These are phyloP conservation scores for Rhytidiadelphus loreus DNA, from an alignment of 225 moss, liverwort and hornwort species.

Conservation along the genomic window DNA sequence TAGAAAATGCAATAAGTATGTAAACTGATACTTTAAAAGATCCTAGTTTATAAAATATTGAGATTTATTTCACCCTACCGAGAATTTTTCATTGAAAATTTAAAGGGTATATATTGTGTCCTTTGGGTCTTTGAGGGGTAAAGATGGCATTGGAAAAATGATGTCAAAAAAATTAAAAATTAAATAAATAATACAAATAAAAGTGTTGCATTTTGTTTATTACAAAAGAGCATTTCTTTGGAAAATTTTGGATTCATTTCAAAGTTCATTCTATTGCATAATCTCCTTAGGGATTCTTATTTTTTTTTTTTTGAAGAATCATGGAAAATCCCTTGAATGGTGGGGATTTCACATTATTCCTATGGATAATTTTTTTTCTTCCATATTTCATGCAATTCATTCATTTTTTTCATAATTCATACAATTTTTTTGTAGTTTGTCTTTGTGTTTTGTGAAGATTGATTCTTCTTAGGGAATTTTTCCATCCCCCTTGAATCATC, in stretches of 20 bases:
- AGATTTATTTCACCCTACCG: no score
- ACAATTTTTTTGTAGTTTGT: fast-evolving
- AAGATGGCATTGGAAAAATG: no score
- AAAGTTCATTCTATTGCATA: not conserved
- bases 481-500: fast-evolving
- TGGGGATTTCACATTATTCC: not conserved
- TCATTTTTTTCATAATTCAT: not conserved
- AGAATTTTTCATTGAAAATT: no score
- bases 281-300: not conserved
- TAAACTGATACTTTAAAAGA: no score
- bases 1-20: no score
- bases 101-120: no score
- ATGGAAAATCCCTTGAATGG: not conserved
- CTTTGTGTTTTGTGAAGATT: not conserved
- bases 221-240: not conserved
- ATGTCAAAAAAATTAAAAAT: no score
- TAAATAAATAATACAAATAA: not conserved
- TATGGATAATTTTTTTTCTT: not conserved
- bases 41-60: no score
- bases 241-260: not conserved
- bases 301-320: fast-evolving
- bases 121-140: no score
- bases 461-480: not conserved
- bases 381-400: not conserved
- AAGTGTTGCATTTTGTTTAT: not conserved